Base-by-base conservation (phyloP, 768 basidiomycete genomes). In the Xerocomus brunneocitrinus region DNA sequence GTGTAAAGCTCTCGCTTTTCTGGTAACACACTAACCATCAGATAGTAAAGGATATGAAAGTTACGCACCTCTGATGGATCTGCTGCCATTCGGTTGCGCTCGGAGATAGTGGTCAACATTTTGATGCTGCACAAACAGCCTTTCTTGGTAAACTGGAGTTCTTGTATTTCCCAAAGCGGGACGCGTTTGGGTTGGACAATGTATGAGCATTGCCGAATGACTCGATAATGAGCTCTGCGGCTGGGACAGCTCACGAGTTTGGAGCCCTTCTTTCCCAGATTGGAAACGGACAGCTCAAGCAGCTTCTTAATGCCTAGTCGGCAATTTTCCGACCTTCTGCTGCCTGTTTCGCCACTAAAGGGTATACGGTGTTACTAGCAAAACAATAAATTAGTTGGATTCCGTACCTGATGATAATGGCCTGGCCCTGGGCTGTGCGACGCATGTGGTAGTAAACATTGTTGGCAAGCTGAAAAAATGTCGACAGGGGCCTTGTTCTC, bases 381-480 rank as follows among this genome's bases (percentile, higher is more conserved):
- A 53, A 22, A 8, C 8, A n/a, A 52, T 38, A 8, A 27, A 39
- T 43, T 4, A 28, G n/a, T 7, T 40, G 35, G 30, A 49, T 4
- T n/a, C 39, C 84, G 59, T 68, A 94, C 94, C 76, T 89, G 59
- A 97, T 78, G 28, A 98, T 69, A 22, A 99, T 79, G 46, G 85
- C 81, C 72, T 98, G 95, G 70, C 98, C 95, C 75, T 95, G 91
- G 1, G 83, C 80, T 0, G 95, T 99, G 60, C 94, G 77, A 47
- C 84, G 77, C 94, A 98, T 95, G 71, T 98, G 92, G 68, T 94
- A 97, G 72, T 95, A 98, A 6, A 91, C 85, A 72, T 90, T 88
- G 62, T 92, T 87, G 6, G 92, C 90, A 44, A 92, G 77, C 63
- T 94, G 87, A 68, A 95, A 98, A 41, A 98, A 19, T 84, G 64